These are phyloP conservation scores for Lagerstroemia fauriei DNA, from an alignment of 441 rosid genomes.

Conservation along the genomic window DNA sequence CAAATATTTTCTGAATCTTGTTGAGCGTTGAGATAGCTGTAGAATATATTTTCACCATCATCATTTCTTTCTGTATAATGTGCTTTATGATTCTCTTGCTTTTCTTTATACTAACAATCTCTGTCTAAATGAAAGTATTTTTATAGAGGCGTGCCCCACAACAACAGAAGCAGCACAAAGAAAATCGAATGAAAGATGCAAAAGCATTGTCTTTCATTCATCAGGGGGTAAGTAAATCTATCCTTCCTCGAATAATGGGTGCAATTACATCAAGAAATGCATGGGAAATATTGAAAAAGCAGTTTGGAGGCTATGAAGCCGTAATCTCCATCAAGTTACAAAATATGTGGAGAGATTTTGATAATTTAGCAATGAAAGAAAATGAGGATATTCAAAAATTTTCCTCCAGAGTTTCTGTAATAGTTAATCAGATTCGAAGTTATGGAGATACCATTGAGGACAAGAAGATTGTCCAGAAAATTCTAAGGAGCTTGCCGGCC, in stretches of 20 bases:
- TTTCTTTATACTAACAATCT: neutral
- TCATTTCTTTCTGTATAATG: neutral
- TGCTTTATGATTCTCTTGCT: neutral
- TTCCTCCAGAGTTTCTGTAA: neutral
- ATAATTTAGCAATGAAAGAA: neutral
- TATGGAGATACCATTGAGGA: neutral
- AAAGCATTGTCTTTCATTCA: conserved; percentile 10
- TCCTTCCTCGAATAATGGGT: neutral
- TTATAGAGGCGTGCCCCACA: no score
- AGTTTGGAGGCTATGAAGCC: neutral
- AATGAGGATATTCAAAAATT: neutral
- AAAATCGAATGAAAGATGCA: neutral
- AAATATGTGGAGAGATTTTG: neutral
- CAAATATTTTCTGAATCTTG: neutral
- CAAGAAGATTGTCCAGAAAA: neutral
- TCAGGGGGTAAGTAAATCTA: no score
- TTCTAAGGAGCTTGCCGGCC: neutral
- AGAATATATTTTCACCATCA: neutral
- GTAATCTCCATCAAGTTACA: conserved; percentile 5
- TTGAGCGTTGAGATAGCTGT: neutral
- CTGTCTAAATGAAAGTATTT: neutral
- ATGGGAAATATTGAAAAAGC: neutral
- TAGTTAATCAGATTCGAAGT: neutral
- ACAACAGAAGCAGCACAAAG: neutral
- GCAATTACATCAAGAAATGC: neutral